phyloP scores from a whole-genome alignment of 345 rosid genomes.

The Dimocarpus longan region DNA sequence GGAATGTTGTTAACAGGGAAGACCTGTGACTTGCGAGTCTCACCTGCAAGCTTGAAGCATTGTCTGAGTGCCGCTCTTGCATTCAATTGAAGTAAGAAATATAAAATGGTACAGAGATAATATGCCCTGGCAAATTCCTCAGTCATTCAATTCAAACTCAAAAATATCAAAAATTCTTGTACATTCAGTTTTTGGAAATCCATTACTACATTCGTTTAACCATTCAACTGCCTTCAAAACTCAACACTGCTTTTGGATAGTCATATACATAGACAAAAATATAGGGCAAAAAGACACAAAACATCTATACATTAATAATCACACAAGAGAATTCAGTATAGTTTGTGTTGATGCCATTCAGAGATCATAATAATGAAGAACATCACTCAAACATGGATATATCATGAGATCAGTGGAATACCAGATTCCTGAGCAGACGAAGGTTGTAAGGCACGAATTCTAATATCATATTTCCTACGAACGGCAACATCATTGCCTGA shows the following conservation, averaged over 20 bases:
- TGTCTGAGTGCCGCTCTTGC: too few species aligned
- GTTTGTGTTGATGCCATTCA: not conserved
- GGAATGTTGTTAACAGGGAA: too few species aligned
- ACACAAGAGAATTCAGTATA: conserved; percentile 22
- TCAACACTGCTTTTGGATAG: conserved; percentile 9
- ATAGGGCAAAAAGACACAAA: conserved; percentile 7
- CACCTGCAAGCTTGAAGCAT: too few species aligned
- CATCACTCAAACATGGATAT: not conserved
- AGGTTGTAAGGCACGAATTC: conserved; percentile 90
- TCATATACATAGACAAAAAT: not conserved
- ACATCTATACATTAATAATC: conserved; percentile 19
- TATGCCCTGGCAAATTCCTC: too few species aligned
- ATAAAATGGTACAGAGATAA: too few species aligned
- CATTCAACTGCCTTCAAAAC: conserved; percentile 18
- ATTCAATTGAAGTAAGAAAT: too few species aligned
- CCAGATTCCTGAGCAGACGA: conserved; percentile 47
- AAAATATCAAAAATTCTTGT: too few species aligned
- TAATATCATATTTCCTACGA: conserved; percentile 62
- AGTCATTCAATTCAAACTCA: too few species aligned
- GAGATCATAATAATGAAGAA: conserved; percentile 5
- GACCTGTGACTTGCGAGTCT: too few species aligned
- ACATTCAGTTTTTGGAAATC: too few species aligned
- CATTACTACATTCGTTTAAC: conserved; percentile 1
- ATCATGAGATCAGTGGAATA: conserved; percentile 40
- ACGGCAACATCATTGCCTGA: conserved; percentile 40